Base-by-base conservation (phyloP, 2,329 filamentous ascomycete genomes). In the Cercospora sp. region DNA sequence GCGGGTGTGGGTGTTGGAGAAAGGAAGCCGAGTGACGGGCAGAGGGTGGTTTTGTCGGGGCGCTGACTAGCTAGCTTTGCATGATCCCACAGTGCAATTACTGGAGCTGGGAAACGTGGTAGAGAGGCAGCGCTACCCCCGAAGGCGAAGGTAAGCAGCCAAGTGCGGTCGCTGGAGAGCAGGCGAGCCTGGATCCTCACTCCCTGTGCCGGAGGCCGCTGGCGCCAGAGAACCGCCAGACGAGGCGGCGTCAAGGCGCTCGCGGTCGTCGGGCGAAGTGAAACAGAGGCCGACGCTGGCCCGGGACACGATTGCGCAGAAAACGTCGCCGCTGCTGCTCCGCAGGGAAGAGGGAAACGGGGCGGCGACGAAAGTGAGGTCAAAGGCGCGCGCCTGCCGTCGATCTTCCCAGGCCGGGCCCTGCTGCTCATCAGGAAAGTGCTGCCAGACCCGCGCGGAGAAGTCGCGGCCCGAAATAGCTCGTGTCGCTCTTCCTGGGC, bases 1-100 rank as follows among this genome's bases (percentile, higher is more conserved):
- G 59, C 58, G 16, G 63, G 59, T 68, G 72, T 73, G 18, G 18
- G 66, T 57, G 37, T 63, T 37, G 30, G 45, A 60, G 59, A 57
- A 57, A 55, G 66, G 58, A 61, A 43, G 24, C 24, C 37, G 32
- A 51, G 49, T 8, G 43, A 59, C 51, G 49, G 60, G 49, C 55
- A 51, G 63, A 63, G 60, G 55, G 34, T 62, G 49, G 30, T 64
- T 57, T 57, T 57, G 51, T 64, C 32, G 30, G 61, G 61, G 53
- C 32, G 61, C 61, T 64, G 61, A 64, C 61, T 64, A 64, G 61
- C 61, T 64, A 64, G 61, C 61, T 64, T 53, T 64, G 61, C 61
- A 64, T 64, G 61, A 34, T 64, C 61, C 49, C 51, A 51, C 30
- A 12, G 49, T 21, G 49, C 45, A 18, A 64, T 49, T 59, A 63